Conservation (phyloP, 345 rosid species). For the Zanthoxylum bungeanum region DNA sequence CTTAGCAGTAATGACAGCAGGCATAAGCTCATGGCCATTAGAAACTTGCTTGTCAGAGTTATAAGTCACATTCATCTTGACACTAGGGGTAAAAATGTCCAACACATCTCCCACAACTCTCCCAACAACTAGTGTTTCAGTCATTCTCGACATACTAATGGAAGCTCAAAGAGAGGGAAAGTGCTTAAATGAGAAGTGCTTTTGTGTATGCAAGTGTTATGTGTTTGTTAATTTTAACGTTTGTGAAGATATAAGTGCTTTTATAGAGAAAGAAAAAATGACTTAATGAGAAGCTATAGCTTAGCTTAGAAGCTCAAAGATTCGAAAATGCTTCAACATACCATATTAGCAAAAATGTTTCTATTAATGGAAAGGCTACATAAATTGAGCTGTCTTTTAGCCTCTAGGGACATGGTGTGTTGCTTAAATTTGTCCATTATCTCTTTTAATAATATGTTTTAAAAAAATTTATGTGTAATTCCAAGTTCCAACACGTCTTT, state of each 20-base stretch:
- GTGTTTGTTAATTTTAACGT: not conserved
- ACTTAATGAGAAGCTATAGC: not conserved
- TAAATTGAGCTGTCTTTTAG: conserved; percentile 4
- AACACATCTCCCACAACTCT: conserved; percentile 81
- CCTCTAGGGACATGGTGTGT: not conserved
- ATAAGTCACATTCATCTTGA: conserved; percentile 57
- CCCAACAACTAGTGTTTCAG: conserved; percentile 58
- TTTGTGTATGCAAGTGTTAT: not conserved
- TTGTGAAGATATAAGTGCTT: not conserved
- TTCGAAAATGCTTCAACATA: conserved; percentile 22
- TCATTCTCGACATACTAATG: conserved; percentile 34
- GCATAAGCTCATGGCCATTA: conserved; percentile 74
- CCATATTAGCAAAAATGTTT: not conserved
- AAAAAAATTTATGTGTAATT: conserved; percentile 12
- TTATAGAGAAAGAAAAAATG: conserved; percentile 12
- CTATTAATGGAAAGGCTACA: conserved; percentile 23
- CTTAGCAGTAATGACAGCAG: conserved; percentile 40
- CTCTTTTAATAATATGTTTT: not conserved
- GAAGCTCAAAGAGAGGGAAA: not conserved
- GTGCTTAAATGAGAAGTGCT: not conserved
- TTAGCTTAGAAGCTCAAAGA: conserved; percentile 27
- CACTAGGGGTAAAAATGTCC: conserved; percentile 60
- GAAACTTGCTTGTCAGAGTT: conserved; percentile 58
- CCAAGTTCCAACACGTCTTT: conserved; percentile 35
- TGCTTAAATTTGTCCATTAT: not conserved